Conservation (phyloP, 1,284 basidiomycete genomes). For the Malassezia brasiliensis region DNA sequence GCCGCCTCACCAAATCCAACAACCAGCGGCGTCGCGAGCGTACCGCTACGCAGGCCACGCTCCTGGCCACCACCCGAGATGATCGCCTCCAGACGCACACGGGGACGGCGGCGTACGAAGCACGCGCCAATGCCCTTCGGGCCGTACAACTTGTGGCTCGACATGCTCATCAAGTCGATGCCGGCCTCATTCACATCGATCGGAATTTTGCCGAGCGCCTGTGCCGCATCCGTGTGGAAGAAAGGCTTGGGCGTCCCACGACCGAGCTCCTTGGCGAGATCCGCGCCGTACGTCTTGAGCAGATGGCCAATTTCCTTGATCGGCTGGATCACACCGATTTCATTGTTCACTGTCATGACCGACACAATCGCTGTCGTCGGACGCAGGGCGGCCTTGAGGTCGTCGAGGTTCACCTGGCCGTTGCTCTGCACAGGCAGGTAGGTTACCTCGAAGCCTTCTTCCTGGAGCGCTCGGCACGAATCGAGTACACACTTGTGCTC, state of each 20-base stretch:
- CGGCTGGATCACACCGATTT: slow-evolving; percentile 97
- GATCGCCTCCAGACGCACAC: slow-evolving; percentile 89
- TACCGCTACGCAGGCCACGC: slow-evolving; percentile 85
- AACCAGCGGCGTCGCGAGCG: slow-evolving; percentile 75
- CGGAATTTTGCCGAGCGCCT: slow-evolving; percentile 64
- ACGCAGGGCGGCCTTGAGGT: slow-evolving; percentile 70
- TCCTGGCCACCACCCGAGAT: slow-evolving; percentile 96
- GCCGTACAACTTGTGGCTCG: slow-evolving; percentile 95
- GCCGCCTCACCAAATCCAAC: slow-evolving; percentile 95
- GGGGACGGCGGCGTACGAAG: slow-evolving; percentile 82
- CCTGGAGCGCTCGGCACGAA: slow-evolving; percentile 85
- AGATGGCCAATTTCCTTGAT: slow-evolving; percentile 87
- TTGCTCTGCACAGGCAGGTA: slow-evolving; percentile 86
- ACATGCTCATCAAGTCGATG: slow-evolving; percentile 89
- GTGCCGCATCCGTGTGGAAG: slow-evolving; percentile 96
- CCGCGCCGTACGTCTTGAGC: slow-evolving; percentile 52
- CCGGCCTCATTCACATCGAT: slow-evolving; percentile 86
- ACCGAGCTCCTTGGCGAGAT: slow-evolving; percentile 59
- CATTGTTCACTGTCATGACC: slow-evolving; percentile 99
- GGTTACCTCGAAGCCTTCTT: slow-evolving; percentile 95
- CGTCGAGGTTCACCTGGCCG: slow-evolving; percentile 68
- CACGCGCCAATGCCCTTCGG: slow-evolving; percentile 93
- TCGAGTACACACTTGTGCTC: slow-evolving; percentile 99
- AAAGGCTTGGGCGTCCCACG: slow-evolving; percentile 58
- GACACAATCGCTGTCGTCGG: slow-evolving; percentile 76